These are phyloP conservation scores for Suillus bovinus DNA, from an alignment of 768 basidiomycete genomes.

Conservation along the genomic window DNA sequence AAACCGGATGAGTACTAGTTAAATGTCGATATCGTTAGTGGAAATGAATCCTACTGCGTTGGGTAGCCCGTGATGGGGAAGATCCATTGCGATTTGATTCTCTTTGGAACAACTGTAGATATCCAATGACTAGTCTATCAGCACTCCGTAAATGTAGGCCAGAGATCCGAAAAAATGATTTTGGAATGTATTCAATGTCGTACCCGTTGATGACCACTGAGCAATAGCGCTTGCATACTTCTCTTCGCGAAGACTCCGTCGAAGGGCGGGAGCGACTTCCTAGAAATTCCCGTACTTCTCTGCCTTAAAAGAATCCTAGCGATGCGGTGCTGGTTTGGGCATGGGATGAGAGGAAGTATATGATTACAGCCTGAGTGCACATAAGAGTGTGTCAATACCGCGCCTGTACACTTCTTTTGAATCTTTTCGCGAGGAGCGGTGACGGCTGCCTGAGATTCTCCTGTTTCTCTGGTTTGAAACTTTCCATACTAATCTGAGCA, in stretches of 20 bases:
- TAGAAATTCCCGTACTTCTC: background rate
- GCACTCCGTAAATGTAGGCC: background rate
- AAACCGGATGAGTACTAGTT: background rate
- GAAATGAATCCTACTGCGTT: background rate
- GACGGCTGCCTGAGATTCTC: background rate
- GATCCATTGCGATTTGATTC: background rate
- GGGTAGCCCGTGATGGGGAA: background rate
- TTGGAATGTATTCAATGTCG: background rate
- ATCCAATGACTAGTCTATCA: background rate
- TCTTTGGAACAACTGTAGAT: background rate
- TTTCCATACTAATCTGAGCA: background rate
- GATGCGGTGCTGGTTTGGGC: background rate
- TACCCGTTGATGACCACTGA: background rate
- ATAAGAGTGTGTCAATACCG: background rate
- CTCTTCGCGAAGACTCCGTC: background rate
- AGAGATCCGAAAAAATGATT: background rate
- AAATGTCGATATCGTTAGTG: background rate
- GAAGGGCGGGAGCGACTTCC: background rate
- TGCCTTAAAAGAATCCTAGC: background rate
- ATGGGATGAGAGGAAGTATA: background rate
- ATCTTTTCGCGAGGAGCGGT: background rate
- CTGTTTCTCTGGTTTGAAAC: background rate
- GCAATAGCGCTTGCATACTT: background rate
- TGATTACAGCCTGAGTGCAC: background rate
- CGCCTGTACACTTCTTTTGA: background rate